Base-by-base conservation (phyloP, 768 basidiomycete genomes). In the Dendrothele bispora region DNA sequence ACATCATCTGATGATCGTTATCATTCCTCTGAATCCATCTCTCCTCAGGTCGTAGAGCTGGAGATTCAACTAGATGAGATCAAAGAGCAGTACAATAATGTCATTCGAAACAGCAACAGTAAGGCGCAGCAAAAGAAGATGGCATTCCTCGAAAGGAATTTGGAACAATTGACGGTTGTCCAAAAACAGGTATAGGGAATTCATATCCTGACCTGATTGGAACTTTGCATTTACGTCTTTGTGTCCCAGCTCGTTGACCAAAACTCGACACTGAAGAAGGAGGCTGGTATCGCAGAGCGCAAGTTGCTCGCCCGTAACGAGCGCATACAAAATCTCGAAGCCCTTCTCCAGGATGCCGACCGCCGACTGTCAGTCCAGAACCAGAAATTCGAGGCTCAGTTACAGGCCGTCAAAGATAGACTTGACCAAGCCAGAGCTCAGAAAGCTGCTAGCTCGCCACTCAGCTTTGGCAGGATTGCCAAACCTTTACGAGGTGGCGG, bases 91-190 rank as follows among this genome's bases (percentile, higher is more conserved):
- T 99, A 99, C 70, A 95, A 94, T 73, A 95, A 95, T 63, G 92
- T 98, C 50, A 94, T 97, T 59, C 88, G 92, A 53, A 97, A 97
- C 65, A 95, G 93, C 72, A 98, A 98, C 68, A 94, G 88, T 68
- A 95, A 95, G 66, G 92, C 95, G 6, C 97, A 99, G 58, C 92
- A 95, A 72, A 95, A 95, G 82, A 98, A 98, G 80, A 95, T 98
- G 89, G 91, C 93, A 11, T 97, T 98, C 80, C 69, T 99, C 46
- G 94, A 98, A 63, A 88, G 95, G 43, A 99, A 98, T 62, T 73
- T 99, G 43, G 95, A 98, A 61, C 92, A 95, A 62, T 71, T 98
- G 55, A 95, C 94, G 22, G 69, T 91, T 43, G 94, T 98, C 18
- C 97, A 98, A 79, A 97, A 98, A 68, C 94, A 98, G 84, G 95